These are phyloP conservation scores for Bruguiera parviflora DNA, from an alignment of 345 rosid genomes.

Conservation along the genomic window DNA sequence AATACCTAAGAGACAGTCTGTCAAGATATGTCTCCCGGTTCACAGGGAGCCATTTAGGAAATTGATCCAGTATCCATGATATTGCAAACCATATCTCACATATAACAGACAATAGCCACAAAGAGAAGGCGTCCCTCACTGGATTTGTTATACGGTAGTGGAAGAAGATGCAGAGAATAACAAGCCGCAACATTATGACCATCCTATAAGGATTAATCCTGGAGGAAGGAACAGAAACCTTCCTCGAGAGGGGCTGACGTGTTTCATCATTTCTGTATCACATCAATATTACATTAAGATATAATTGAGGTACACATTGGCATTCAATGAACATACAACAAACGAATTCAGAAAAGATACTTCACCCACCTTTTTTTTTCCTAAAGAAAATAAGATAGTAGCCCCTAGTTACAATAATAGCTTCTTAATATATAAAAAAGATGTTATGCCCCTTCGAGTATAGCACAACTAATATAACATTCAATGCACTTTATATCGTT, in stretches of 20 bases:
- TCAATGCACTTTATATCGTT: too few species aligned
- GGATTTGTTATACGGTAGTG: conserved; percentile 38
- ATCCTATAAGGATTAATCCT: conserved; percentile 34
- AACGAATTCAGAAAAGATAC: neutral
- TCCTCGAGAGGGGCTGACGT: conserved; percentile 36
- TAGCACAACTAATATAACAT: too few species aligned
- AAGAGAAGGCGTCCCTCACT: conserved; percentile 26
- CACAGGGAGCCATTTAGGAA: conserved; percentile 41
- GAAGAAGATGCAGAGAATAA: conserved; percentile 30
- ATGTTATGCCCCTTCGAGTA: too few species aligned
- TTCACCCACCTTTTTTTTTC: neutral
- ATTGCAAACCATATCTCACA: conserved; percentile 42
- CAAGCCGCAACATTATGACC: conserved; percentile 36
- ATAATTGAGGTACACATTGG: neutral
- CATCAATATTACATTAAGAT: neutral
- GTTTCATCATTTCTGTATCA: conserved; percentile 35
- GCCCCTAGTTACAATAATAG: too few species aligned
- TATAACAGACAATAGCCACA: conserved; percentile 35
- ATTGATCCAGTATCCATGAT: conserved; percentile 40
- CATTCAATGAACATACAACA: neutral
- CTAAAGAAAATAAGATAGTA: neutral
- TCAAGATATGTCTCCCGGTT: conserved; percentile 41
- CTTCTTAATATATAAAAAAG: too few species aligned
- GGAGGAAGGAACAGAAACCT: conserved; percentile 34
- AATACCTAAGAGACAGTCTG: conserved; percentile 36